These are phyloP conservation scores for Mycena crocata DNA, from an alignment of 768 basidiomycete species.

Conservation along the genomic window DNA sequence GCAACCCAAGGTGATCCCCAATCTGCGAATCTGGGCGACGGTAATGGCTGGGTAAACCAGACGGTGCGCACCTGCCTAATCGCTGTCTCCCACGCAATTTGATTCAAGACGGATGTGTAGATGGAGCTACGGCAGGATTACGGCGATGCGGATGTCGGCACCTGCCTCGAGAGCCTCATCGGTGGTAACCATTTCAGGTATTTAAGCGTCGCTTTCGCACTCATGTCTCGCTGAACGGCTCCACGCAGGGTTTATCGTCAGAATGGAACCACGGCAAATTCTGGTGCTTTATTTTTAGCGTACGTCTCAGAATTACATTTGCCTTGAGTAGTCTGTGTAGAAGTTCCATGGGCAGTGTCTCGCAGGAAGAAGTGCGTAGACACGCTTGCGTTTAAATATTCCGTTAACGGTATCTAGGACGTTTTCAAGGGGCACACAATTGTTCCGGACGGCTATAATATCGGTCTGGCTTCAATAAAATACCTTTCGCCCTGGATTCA, in stretches of 20 bases:
- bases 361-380: constrained; percentile 50
- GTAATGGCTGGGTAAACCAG: constrained; percentile 62
- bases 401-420: constrained; percentile 30
- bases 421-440: constrained; percentile 50
- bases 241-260: constrained; percentile 53
- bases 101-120: constrained; percentile 43
- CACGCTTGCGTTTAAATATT: background rate
- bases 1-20: constrained; percentile 71
- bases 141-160: constrained; percentile 72
- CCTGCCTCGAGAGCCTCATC: constrained; percentile 74
- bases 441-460: constrained; percentile 56
- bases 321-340: background rate
- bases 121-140: constrained; percentile 78
- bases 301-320: constrained; percentile 30
- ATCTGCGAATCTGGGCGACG: constrained; percentile 77
- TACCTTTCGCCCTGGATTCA: background rate
- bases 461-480: constrained; percentile 38
- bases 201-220: background rate
- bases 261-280: constrained; percentile 49
- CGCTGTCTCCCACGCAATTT: background rate
- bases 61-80: constrained; percentile 37
- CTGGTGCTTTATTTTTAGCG: constrained; percentile 59
- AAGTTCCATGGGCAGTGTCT: constrained; percentile 48
- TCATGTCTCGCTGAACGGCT: background rate
- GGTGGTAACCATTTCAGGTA: constrained; percentile 53